phyloP scores from a whole-genome alignment of 495 filamentous ascomycete species.

The Daldinia caldariorum region DNA sequence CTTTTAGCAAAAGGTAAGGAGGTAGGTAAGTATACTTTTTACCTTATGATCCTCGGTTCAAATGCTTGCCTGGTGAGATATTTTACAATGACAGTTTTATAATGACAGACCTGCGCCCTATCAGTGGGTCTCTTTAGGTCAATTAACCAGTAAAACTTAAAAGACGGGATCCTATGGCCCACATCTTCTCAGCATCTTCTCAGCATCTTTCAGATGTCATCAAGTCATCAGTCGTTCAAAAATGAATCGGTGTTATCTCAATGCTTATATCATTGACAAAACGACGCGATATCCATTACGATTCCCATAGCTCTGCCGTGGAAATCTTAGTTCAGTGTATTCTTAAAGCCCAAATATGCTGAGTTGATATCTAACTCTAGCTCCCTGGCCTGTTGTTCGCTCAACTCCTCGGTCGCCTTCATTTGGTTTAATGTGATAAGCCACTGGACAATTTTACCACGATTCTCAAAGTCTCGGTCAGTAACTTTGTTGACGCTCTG shows the following conservation, averaged over 20 bases:
- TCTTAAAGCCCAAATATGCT: conserved; percentile 92
- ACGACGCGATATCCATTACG: background rate
- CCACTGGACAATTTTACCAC: conserved; percentile 98
- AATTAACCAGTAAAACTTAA: conserved; percentile 27
- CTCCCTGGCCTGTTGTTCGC: conserved; percentile 86
- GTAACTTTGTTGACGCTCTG: conserved; percentile 97
- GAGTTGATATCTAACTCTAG: conserved; percentile 88
- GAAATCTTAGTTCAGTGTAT: conserved; percentile 48
- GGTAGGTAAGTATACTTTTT: background rate
- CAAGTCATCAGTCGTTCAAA: conserved; percentile 13
- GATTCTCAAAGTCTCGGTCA: conserved; percentile 88
- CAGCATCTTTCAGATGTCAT: conserved; percentile 18
- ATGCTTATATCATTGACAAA: conserved; percentile 6
- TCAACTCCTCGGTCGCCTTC: conserved; percentile 91
- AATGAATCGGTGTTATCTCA: conserved; percentile 14
- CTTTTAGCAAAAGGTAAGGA: too few relatives aligned
- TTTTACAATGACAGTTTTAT: conserved; percentile 11
- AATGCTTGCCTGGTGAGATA: conserved; percentile 9
- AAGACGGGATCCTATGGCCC: conserved; percentile 12
- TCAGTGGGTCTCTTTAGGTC: conserved; percentile 11
- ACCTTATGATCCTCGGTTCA: background rate
- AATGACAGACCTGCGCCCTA: conserved; percentile 35
- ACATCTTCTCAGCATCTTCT: conserved; percentile 23
- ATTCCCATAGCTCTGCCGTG: background rate
- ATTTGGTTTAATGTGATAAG: conserved; percentile 96